These are phyloP conservation scores for Irpex lacteus DNA, from an alignment of 1,284 basidiomycete species.

Conservation along the genomic window DNA sequence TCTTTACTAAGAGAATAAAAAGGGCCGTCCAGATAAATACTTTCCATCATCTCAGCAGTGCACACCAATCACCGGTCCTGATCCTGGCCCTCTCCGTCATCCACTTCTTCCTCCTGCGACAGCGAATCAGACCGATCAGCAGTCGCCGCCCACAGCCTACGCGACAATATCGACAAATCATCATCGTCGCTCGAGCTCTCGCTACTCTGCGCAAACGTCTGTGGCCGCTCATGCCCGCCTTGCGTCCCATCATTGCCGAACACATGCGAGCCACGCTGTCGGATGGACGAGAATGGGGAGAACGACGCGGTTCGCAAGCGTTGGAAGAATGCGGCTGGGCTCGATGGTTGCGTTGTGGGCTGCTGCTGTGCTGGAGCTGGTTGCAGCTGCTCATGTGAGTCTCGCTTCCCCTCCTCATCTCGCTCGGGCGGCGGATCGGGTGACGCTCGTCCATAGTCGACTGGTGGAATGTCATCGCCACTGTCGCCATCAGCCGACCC, in stretches of 20 bases:
- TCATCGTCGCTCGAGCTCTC: slow-evolving; percentile 67
- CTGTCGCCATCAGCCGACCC: slow-evolving; percentile 17
- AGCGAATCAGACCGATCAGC: slow-evolving; percentile 1
- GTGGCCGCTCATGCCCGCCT: slow-evolving; percentile 26
- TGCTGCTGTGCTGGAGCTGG: slow-evolving; percentile 6
- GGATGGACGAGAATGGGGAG: slow-evolving; percentile 41
- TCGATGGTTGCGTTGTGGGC: slow-evolving; percentile 8
- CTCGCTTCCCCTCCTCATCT: slow-evolving; percentile 8
- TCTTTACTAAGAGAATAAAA: neutral
- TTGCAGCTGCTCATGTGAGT: slow-evolving; percentile 13
- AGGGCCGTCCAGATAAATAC: neutral
- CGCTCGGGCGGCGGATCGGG: slow-evolving; percentile 28
- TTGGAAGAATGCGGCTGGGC: slow-evolving; percentile 36
- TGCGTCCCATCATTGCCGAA: slow-evolving; percentile 23
- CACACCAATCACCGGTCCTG: neutral
- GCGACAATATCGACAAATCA: slow-evolving; percentile 34
- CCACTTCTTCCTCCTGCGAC: slow-evolving; percentile 7
- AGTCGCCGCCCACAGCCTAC: slow-evolving; percentile 15
- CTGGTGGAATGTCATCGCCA: slow-evolving; percentile 13
- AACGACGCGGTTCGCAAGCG: slow-evolving; percentile 49
- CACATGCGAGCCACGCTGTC: slow-evolving; percentile 25
- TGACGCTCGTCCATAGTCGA: slow-evolving; percentile 24
- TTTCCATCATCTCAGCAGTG: neutral
- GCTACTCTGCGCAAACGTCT: slow-evolving; percentile 48
- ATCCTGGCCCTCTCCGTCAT: slow-evolving; percentile 10